phyloP scores from a whole-genome alignment of 495 filamentous ascomycete species.

The Annulohypoxylon maeteangense region DNA sequence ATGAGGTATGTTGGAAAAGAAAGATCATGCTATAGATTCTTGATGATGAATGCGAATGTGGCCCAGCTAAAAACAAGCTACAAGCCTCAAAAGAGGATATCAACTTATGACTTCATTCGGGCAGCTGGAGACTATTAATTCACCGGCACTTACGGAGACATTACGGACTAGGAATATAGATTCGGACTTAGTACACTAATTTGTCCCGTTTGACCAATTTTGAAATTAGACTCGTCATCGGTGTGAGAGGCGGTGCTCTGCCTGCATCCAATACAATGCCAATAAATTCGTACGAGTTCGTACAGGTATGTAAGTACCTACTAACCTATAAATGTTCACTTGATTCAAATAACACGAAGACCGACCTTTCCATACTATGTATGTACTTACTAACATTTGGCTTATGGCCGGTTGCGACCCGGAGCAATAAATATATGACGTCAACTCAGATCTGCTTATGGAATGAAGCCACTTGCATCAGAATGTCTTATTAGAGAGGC shows the following conservation, averaged over 20 bases:
- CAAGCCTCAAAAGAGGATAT: constrained; percentile 28
- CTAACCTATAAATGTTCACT: not conserved
- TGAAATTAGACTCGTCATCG: constrained; percentile 36
- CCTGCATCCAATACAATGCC: constrained; percentile 8
- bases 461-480: constrained; percentile 17
- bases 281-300: not conserved
- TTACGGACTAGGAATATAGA: not conserved
- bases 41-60: constrained; percentile 22
- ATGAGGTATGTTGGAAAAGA: not conserved
- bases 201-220: not conserved
- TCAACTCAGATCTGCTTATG: constrained; percentile 22
- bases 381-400: not conserved
- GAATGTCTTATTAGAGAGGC: not conserved
- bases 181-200: constrained; percentile 10
- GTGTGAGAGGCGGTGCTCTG: constrained; percentile 25
- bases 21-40: constrained; percentile 20
- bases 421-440: constrained; percentile 30
- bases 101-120: constrained; percentile 41
- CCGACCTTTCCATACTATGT: no score
- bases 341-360: not conserved
- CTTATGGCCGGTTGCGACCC: constrained; percentile 26
- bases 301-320: not conserved
- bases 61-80: constrained; percentile 7
- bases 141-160: constrained; percentile 28
- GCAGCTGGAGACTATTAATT: constrained; percentile 13